phyloP scores from a whole-genome alignment of 305 asterid genomes.

The Coffea humblotiana region DNA sequence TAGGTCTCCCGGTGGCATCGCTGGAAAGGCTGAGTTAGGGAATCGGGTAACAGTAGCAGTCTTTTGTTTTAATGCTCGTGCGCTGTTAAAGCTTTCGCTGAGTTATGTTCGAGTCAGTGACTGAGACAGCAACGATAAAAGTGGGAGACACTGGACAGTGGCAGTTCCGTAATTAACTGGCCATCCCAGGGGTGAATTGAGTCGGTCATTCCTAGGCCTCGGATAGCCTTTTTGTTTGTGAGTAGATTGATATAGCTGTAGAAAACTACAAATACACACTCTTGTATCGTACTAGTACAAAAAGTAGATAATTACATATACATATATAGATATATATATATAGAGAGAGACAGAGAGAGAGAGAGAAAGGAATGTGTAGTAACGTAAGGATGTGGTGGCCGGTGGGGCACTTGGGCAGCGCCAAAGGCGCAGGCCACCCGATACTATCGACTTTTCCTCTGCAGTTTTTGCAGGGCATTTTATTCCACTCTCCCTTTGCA shows the following conservation, averaged over 20 bases:
- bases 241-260: too few species aligned
- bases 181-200: not conserved
- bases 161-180: conserved; percentile 12
- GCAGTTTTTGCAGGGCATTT: not conserved
- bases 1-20: not conserved
- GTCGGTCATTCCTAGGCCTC: conserved; percentile 12
- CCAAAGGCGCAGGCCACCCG: conserved; percentile 25
- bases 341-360: not conserved
- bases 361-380: not conserved
- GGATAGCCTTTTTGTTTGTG: not conserved
- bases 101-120: not conserved
- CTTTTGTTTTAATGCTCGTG: not conserved
- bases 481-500: not conserved
- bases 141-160: conserved; percentile 18
- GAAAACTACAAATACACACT: too few species aligned
- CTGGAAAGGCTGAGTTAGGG: not conserved
- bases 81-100: conserved; percentile 16
- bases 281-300: too few species aligned
- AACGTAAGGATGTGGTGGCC: not conserved
- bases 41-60: too few species aligned
- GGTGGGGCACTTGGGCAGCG: conserved; percentile 15
- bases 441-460: conserved; percentile 20
- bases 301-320: too few species aligned
- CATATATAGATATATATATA: too few species aligned
- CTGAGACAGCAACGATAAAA: conserved; percentile 19